Percentiles rank a stretch among this genome's conserved stretches.
These are phyloP conservation scores for Geotrichum fermentans DNA, from an alignment of 1,139 yeast genomes.

Conservation along the genomic window DNA sequence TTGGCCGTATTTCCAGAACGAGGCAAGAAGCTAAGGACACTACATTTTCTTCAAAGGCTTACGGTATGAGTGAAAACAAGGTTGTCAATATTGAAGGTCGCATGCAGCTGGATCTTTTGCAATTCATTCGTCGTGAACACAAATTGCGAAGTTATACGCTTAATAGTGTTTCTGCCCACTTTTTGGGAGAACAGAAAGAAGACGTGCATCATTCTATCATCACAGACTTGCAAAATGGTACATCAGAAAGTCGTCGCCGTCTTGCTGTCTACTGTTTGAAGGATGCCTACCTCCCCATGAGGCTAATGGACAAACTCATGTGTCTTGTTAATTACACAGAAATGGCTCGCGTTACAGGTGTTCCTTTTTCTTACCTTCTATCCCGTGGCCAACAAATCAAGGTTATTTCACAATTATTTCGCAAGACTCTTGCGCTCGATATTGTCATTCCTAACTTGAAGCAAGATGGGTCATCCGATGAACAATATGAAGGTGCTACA, in stretches of 20 bases:
- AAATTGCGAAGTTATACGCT: conserved; percentile 90
- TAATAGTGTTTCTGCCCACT: conserved; percentile 93
- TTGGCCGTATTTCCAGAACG: conserved; percentile 66
- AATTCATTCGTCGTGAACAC: conserved; percentile 89
- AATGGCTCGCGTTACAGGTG: conserved; percentile 99
- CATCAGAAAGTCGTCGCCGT: conserved; percentile 84
- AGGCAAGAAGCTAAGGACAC: conserved; percentile 78
- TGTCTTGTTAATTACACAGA: conserved; percentile 95
- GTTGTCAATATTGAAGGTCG: conserved; percentile 92
- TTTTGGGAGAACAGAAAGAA: conserved; percentile 92
- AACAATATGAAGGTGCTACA: conserved; percentile 98
- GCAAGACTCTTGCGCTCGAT: conserved; percentile 82
- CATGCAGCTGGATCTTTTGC: conserved; percentile 88
- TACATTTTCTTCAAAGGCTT: conserved; percentile 88
- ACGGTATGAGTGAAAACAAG: conserved; percentile 92
- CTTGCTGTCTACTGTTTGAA: conserved; percentile 95
- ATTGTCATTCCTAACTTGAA: conserved; percentile 87
- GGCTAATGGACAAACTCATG: conserved; percentile 89
- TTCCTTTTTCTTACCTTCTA: conserved; percentile 84
- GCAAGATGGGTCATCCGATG: conserved; percentile 71
- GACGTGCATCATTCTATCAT: conserved; percentile 97
- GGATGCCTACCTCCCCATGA: conserved; percentile 87
- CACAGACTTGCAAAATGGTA: conserved; percentile 90
- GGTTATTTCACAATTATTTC: conserved; percentile 87
- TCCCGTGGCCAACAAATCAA: conserved; percentile 96